phyloP scores from a whole-genome alignment of 768 basidiomycete species.

The Russula griseocarnosa region DNA sequence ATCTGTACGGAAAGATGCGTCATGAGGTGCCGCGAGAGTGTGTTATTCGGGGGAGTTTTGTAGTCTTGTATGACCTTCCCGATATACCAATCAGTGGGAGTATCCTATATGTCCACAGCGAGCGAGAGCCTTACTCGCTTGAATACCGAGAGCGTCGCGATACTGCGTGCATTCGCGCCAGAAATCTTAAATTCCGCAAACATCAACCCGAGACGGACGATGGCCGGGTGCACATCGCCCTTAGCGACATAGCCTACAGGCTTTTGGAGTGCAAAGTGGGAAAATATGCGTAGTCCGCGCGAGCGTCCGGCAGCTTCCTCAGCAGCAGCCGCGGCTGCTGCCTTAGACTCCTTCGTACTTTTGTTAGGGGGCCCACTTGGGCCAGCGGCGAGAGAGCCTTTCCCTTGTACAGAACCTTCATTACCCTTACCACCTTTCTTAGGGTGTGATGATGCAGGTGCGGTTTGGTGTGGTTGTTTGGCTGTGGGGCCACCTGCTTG shows the following conservation, averaged over 20 bases:
- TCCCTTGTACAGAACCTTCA: conserved; percentile 29
- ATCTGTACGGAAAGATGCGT: conserved; percentile 92
- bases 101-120: conserved; percentile 21
- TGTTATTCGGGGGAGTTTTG: conserved; percentile 78
- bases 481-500: conserved; percentile 1
- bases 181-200: conserved; percentile 90
- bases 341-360: conserved; percentile 27
- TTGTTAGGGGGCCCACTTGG: conserved; percentile 21
- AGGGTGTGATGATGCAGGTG: conserved; percentile 2
- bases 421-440: conserved; percentile 16
- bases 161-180: conserved; percentile 93
- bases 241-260: conserved; percentile 48
- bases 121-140: conserved; percentile 62
- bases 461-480: conserved; percentile 13
- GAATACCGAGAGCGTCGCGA: conserved; percentile 87
- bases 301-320: conserved; percentile 41
- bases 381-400: conserved; percentile 19
- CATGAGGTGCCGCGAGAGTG: conserved; percentile 86
- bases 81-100: conserved; percentile 19
- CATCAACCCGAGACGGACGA: conserved; percentile 80
- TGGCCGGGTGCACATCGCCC: conserved; percentile 86
- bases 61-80: conserved; percentile 86
- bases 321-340: conserved; percentile 27
- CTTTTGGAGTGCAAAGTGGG: conserved; percentile 80
- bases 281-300: conserved; percentile 76